Evolutionary conservation across 495 filamentous ascomycete genomes (phyloP).

Genomic region (Elasticomyces elasticus): DNA sequence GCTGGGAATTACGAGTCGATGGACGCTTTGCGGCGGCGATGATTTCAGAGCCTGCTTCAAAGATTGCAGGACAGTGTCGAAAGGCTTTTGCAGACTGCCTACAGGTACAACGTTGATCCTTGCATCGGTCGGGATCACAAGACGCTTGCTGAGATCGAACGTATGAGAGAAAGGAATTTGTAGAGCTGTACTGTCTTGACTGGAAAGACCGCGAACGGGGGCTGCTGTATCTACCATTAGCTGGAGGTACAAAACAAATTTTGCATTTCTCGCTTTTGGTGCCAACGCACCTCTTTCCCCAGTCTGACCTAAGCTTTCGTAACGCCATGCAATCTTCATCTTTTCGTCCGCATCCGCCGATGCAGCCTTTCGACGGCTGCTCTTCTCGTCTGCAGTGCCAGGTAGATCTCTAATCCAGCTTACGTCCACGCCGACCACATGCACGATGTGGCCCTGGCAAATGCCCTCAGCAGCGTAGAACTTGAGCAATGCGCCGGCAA

Average conservation of each 20-base stretch:
- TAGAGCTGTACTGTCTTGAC: conserved; percentile 11
- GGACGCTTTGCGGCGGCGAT: conserved; percentile 51
- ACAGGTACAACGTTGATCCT: conserved; percentile 50
- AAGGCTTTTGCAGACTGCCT: conserved; percentile 36
- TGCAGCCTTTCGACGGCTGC: conserved; percentile 29
- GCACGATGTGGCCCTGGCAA: conserved; percentile 80
- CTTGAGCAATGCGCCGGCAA: conserved; percentile 68
- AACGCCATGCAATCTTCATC: conserved; percentile 99
- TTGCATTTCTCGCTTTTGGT: too few relatives aligned
- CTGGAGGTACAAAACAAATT: neutral
- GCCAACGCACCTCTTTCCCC: conserved; percentile 43
- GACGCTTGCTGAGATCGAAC: conserved; percentile 82
- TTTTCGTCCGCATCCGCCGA: conserved; percentile 39
- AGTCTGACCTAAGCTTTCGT: conserved; percentile 69
- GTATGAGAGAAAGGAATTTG: conserved; percentile 62
- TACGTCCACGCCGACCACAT: conserved; percentile 69
- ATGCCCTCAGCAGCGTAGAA: conserved; percentile 93
- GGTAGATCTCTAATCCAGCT: conserved; percentile 77
- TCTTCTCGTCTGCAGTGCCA: conserved; percentile 46
- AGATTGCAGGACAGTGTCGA: conserved; percentile 51
- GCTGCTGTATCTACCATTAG: conserved; percentile 18
- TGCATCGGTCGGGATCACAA: conserved; percentile 47
- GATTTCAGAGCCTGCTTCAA: conserved; percentile 49
- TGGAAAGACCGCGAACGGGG: conserved; percentile 11
- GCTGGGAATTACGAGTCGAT: conserved; percentile 74